Evolutionary conservation across 495 filamentous ascomycete genomes (phyloP).

Genomic region (Hypoxylon rickii): DNA sequence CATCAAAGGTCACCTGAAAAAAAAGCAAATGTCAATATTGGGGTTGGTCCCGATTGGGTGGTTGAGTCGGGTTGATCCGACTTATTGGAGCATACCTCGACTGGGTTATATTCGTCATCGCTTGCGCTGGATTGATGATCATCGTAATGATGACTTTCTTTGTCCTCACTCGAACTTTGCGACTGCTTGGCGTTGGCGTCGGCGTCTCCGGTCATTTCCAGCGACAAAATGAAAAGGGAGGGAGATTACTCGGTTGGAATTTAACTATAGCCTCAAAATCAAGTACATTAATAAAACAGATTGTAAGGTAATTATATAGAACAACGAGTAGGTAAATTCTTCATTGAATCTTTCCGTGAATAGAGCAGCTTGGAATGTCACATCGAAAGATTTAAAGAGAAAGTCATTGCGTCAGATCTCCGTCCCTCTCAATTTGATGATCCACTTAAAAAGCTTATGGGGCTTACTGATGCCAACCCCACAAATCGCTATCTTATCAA

Average conservation of each 20-base stretch:
- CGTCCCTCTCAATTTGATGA: not conserved
- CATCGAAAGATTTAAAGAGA: not conserved
- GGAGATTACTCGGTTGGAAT: not conserved
- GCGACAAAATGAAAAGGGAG: not conserved
- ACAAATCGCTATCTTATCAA: slow-evolving; percentile 20
- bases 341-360: no score
- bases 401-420: slow-evolving; percentile 29
- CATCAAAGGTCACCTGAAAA: slow-evolving; percentile 73
- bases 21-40: slow-evolving; percentile 1
- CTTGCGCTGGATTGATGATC: slow-evolving; percentile 41
- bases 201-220: slow-evolving; percentile 41
- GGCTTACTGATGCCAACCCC: slow-evolving; percentile 22
- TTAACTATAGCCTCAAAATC: not conserved
- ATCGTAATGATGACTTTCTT: slow-evolving; percentile 29
- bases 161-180: slow-evolving; percentile 33
- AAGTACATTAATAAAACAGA: no score
- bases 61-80: no score
- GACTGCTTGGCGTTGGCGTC: slow-evolving; percentile 37
- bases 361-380: not conserved
- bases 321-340: no score
- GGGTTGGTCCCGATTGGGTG: no score
- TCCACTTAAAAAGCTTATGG: slow-evolving; percentile 1
- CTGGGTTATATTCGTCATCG: slow-evolving; percentile 47
- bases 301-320: no score
- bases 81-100: slow-evolving; percentile 49